phyloP scores from a whole-genome alignment of 1,284 basidiomycete species.

The Takashimella tepidaria region DNA sequence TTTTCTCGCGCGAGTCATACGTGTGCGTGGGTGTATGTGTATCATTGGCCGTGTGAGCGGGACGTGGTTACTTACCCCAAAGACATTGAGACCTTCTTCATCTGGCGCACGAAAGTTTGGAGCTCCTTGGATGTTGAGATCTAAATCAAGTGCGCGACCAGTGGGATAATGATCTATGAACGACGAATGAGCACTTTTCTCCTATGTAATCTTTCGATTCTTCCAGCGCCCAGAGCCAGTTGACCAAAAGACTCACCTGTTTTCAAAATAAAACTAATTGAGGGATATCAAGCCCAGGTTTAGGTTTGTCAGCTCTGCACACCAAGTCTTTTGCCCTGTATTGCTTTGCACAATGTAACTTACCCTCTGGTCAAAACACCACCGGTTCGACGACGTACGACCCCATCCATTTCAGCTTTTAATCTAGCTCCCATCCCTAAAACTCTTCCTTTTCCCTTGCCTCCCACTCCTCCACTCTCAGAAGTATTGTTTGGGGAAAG shows the following conservation, averaged over 20 bases:
- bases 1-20: too few species aligned
- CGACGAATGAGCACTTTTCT: neutral
- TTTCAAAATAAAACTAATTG: constrained; percentile 80
- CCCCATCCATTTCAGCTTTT: constrained; percentile 43
- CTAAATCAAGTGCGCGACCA: constrained; percentile 85
- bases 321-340: neutral
- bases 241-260: constrained; percentile 54
- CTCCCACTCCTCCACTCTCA: neutral
- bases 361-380: constrained; percentile 75
- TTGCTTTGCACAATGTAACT: constrained; percentile 8
- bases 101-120: constrained; percentile 87
- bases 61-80: constrained; percentile 58
- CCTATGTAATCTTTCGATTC: too few species aligned
- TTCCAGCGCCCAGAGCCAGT: too few species aligned
- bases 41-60: neutral
- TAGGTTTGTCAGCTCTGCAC: neutral
- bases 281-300: too few species aligned
- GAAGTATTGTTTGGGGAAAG: neutral
- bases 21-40: too few species aligned
- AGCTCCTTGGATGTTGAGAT: constrained; percentile 82
- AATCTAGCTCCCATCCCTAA: constrained; percentile 38
- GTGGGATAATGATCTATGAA: constrained; percentile 69
- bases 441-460: constrained; percentile 16
- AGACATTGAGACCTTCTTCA: constrained; percentile 75
- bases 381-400: constrained; percentile 82